phyloP scores from a whole-genome alignment of 2,329 filamentous ascomycete genomes.

The Triangularia setosa region DNA sequence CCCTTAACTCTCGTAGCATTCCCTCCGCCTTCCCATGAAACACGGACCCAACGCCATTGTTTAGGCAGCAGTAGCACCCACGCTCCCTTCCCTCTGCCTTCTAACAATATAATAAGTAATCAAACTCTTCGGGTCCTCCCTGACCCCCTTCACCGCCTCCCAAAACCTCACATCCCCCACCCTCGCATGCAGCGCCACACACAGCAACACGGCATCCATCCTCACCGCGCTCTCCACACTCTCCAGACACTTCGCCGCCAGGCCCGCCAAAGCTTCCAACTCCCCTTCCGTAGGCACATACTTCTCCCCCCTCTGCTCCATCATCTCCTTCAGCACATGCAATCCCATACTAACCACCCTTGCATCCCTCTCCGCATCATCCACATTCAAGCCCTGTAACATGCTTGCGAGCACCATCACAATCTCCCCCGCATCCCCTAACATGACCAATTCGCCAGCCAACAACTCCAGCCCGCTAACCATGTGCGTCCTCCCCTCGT shows the following conservation, averaged over 20 bases:
- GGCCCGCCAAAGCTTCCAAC: slow-evolving; percentile 46
- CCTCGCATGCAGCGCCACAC: slow-evolving; percentile 63
- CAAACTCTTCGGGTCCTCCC: slow-evolving; percentile 70
- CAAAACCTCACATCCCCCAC: slow-evolving; percentile 63
- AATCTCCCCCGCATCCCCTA: slow-evolving; percentile 61
- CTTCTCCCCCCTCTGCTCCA: slow-evolving; percentile 44
- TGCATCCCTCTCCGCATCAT: slow-evolving; percentile 18
- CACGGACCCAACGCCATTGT: neutral
- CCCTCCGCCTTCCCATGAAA: too few relatives aligned
- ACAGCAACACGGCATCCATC: slow-evolving; percentile 77
- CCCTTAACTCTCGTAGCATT: too few relatives aligned
- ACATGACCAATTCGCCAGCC: slow-evolving; percentile 64
- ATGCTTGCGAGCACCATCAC: slow-evolving; percentile 49
- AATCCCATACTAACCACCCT: slow-evolving; percentile 57
- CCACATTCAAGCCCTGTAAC: slow-evolving; percentile 43
- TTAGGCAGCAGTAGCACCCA: neutral
- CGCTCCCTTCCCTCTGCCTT: slow-evolving; percentile 51
- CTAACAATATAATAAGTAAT: slow-evolving; percentile 80
- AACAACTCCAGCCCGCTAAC: slow-evolving; percentile 70
- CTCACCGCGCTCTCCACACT: slow-evolving; percentile 59
- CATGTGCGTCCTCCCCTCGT: slow-evolving; percentile 67
- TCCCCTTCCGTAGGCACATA: slow-evolving; percentile 51
- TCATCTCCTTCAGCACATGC: slow-evolving; percentile 57
- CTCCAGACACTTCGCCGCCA: slow-evolving; percentile 56
- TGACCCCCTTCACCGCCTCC: slow-evolving; percentile 59